These are phyloP conservation scores for Quercus phellos DNA, from an alignment of 331 rosid species.

Conservation along the genomic window DNA sequence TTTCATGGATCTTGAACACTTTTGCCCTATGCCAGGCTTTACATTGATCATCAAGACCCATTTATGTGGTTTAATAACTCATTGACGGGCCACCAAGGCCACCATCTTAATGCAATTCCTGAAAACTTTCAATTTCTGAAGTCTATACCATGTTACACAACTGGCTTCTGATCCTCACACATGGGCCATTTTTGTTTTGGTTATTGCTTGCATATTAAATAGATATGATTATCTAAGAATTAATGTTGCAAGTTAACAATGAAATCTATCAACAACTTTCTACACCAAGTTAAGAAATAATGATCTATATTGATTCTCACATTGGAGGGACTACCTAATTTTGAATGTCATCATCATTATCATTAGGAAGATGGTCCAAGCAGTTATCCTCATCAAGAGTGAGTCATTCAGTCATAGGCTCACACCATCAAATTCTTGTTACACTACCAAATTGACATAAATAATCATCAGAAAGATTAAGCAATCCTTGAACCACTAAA, in stretches of 20 bases:
- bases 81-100: slow-evolving; percentile 8
- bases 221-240: not conserved
- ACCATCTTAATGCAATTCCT: not conserved
- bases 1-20: not conserved
- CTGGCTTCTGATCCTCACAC: not conserved
- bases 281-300: not conserved
- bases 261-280: not conserved
- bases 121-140: not conserved
- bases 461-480: not conserved
- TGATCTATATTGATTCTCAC: not conserved
- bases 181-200: not conserved
- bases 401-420: too few relatives aligned
- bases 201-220: not conserved
- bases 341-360: not conserved
- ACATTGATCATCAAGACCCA: not conserved
- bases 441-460: not conserved
- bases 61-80: not conserved
- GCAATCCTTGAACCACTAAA: too few relatives aligned
- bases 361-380: not conserved
- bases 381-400: not conserved
- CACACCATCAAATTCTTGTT: not conserved
- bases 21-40: too few relatives aligned
- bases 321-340: not conserved
- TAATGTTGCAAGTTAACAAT: not conserved
- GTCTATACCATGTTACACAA: not conserved